Conservation (phyloP, 2,329 filamentous ascomycete species). For the Ceratocystis huliohia region DNA sequence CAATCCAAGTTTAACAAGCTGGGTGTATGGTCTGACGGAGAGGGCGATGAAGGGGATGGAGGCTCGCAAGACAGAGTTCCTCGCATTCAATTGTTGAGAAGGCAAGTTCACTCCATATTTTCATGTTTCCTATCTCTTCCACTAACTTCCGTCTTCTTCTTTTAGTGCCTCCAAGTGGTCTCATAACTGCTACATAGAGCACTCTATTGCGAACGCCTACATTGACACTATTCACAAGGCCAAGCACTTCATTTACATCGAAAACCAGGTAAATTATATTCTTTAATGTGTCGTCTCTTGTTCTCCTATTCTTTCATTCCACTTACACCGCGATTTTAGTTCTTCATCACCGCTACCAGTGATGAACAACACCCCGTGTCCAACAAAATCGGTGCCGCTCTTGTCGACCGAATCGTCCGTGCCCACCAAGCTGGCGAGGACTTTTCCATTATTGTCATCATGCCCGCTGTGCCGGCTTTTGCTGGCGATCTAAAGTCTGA, state of each 20-base stretch:
- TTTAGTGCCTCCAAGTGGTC: conserved; percentile 40
- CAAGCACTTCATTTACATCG: conserved; percentile 65
- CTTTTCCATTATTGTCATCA: conserved; percentile 65
- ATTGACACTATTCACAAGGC: conserved; percentile 56
- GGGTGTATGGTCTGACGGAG: conserved; percentile 11
- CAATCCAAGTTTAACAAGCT: conserved; percentile 18
- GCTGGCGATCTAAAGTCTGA: conserved; percentile 66
- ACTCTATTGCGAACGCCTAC: conserved; percentile 81
- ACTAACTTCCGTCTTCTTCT: background rate
- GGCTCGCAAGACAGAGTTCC: background rate
- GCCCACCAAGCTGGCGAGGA: conserved; percentile 52
- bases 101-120: conserved; percentile 27
- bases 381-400: conserved; percentile 66
- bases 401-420: conserved; percentile 63
- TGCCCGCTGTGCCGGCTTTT: conserved; percentile 71
- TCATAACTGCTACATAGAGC: conserved; percentile 41
- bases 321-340: conserved; percentile 33
- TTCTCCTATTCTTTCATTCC: conserved; percentile 5
- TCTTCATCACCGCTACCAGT: conserved; percentile 73
- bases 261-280: conserved; percentile 45
- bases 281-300: background rate
- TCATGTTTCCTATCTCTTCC: background rate
- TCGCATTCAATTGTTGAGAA: conserved; percentile 40
- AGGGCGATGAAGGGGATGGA: background rate
- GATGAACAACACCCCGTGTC: conserved; percentile 57